Evolutionary conservation across 345 rosid genomes (phyloP).

Genomic region (Hibiscus syriacus): DNA sequence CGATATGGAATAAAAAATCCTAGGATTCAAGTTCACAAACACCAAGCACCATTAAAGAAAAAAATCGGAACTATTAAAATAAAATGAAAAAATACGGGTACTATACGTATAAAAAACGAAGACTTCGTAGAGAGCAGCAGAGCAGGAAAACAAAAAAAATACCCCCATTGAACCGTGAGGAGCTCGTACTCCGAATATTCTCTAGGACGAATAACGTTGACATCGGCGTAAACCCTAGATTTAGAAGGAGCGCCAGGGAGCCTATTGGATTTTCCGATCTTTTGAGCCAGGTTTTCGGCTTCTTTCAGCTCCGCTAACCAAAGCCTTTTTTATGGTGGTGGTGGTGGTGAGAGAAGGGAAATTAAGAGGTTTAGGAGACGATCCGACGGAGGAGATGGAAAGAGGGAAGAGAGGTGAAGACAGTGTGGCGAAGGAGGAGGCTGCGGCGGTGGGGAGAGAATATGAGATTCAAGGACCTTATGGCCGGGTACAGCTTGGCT

Average conservation of each 20-base stretch:
- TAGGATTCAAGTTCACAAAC: slow-evolving; percentile 5
- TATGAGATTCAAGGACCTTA: slow-evolving; percentile 48
- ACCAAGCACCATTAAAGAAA: neutral
- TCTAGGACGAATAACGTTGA: slow-evolving; percentile 78
- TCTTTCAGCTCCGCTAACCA: slow-evolving; percentile 16
- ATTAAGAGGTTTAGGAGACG: slow-evolving; percentile 29
- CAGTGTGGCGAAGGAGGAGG: slow-evolving; percentile 15
- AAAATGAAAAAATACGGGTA: neutral
- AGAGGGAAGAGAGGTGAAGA: slow-evolving; percentile 1
- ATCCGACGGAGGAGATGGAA: slow-evolving; percentile 17
- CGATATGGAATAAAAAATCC: neutral
- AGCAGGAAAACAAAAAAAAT: neutral
- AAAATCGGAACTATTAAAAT: neutral
- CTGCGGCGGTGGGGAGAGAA: slow-evolving; percentile 20
- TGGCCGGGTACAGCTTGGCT: slow-evolving; percentile 45
- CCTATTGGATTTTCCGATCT: slow-evolving; percentile 85
- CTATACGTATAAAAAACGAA: neutral
- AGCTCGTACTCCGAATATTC: slow-evolving; percentile 72
- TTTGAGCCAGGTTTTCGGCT: slow-evolving; percentile 77
- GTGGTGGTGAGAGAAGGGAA: neutral
- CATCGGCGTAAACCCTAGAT: slow-evolving; percentile 87
- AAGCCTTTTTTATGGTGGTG: slow-evolving; percentile 3
- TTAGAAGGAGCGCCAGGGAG: slow-evolving; percentile 93
- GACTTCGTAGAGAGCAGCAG: neutral
- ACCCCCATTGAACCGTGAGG: slow-evolving; percentile 90